These are phyloP conservation scores for Boletus albobrunnescens DNA, from an alignment of 1,284 basidiomycete species.

Conservation along the genomic window DNA sequence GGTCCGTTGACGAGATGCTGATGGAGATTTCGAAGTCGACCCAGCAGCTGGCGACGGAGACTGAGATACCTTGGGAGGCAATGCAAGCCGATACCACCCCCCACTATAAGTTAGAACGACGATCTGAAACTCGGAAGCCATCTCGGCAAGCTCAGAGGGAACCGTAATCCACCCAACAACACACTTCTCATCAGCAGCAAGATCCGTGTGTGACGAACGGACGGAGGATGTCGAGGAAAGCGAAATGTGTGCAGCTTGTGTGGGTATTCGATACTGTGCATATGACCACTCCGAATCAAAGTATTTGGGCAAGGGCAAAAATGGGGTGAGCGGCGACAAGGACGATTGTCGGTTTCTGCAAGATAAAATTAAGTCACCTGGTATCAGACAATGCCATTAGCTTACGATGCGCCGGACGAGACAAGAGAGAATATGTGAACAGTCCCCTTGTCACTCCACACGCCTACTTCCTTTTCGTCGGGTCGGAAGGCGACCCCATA, in stretches of 20 bases:
- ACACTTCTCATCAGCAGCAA: constrained; percentile 79
- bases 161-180: constrained; percentile 80
- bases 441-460: constrained; percentile 96
- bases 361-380: constrained; percentile 10
- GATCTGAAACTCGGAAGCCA: constrained; percentile 63
- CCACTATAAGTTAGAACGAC: constrained; percentile 84
- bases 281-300: constrained; percentile 93
- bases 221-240: constrained; percentile 57
- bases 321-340: constrained; percentile 70
- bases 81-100: constrained; percentile 86
- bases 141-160: constrained; percentile 35
- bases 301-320: constrained; percentile 84
- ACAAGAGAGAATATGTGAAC: constrained; percentile 84
- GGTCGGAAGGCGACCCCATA: constrained; percentile 81
- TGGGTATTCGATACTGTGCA: constrained; percentile 87
- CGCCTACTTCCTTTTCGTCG: constrained; percentile 77
- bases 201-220: constrained; percentile 56
- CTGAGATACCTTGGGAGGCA: constrained; percentile 49
- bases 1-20: constrained; percentile 43
- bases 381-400: constrained; percentile 17
- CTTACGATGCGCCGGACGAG: constrained; percentile 62
- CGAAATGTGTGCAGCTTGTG: constrained; percentile 76
- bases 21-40: constrained; percentile 42
- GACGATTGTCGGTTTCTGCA: constrained; percentile 76
- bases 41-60: constrained; percentile 23